These are phyloP conservation scores for Pseudozyma tsukubaensis DNA, from an alignment of 1,284 basidiomycete genomes.

Conservation along the genomic window DNA sequence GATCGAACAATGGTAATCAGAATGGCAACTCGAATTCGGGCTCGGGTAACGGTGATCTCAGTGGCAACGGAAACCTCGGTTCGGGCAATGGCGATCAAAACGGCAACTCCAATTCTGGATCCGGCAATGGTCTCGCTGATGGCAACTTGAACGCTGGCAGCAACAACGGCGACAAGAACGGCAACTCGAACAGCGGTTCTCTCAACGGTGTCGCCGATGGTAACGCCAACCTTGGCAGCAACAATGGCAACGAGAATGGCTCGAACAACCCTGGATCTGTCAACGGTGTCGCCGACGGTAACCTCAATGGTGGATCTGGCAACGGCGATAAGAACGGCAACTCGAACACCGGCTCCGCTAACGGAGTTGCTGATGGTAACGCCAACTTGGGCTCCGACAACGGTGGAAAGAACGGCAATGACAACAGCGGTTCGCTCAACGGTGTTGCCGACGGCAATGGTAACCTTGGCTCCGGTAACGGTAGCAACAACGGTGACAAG, in stretches of 20 bases:
- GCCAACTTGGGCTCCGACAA: slow-evolving; percentile 13
- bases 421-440: slow-evolving; percentile 16
- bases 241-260: slow-evolving; percentile 24
- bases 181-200: slow-evolving; percentile 15
- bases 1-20: slow-evolving; percentile 17
- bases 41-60: slow-evolving; percentile 4
- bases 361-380: slow-evolving; percentile 14
- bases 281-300: slow-evolving; percentile 21
- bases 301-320: slow-evolving; percentile 16
- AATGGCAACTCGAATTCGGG: slow-evolving; percentile 27
- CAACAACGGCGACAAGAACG: slow-evolving; percentile 25
- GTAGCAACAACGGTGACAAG: slow-evolving; percentile 24
- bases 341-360: slow-evolving; percentile 10
- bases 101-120: slow-evolving; percentile 22
- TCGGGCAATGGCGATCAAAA: slow-evolving; percentile 27
- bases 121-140: slow-evolving; percentile 26
- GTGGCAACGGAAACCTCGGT: slow-evolving; percentile 23
- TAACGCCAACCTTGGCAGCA: slow-evolving; percentile 13
- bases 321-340: slow-evolving; percentile 27
- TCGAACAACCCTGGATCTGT: slow-evolving; percentile 12
- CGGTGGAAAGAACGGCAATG: slow-evolving; percentile 12
- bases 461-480: slow-evolving; percentile 25
- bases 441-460: slow-evolving; percentile 25
- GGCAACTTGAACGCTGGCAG: slow-evolving; percentile 21
- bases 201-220: slow-evolving; percentile 18